These are phyloP conservation scores for Clarkia xantiana DNA, from an alignment of 345 rosid species.

Conservation along the genomic window DNA sequence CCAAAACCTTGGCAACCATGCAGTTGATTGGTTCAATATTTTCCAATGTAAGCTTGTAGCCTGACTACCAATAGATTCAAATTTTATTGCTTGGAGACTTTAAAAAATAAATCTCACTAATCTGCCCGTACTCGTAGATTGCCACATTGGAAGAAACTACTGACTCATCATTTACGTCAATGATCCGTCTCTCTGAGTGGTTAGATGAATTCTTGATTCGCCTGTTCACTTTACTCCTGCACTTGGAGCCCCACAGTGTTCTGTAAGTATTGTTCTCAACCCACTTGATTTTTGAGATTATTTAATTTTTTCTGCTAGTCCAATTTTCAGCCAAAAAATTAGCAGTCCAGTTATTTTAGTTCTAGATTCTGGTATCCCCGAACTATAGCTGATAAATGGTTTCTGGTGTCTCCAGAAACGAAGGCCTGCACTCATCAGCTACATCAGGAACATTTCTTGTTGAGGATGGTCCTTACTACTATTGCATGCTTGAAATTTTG, in stretches of 20 bases:
- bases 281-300: not conserved
- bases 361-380: too few species aligned
- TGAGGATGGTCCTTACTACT: slow-evolving; percentile 93
- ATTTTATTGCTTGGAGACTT: slow-evolving; percentile 2
- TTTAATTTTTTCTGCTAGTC: not conserved
- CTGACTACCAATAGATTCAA: not conserved
- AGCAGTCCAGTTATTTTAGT: not conserved
- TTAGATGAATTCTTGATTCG: slow-evolving; percentile 91
- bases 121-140: slow-evolving; percentile 31
- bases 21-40: slow-evolving; percentile 93
- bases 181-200: slow-evolving; percentile 87
- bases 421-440: slow-evolving; percentile 81
- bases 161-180: slow-evolving; percentile 53
- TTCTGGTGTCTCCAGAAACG: slow-evolving; percentile 40
- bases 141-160: slow-evolving; percentile 63
- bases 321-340: not conserved
- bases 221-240: slow-evolving; percentile 71
- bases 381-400: too few species aligned
- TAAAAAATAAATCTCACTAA: not conserved
- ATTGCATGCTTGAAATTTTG: slow-evolving; percentile 95
- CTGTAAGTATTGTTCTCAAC: slow-evolving; percentile 40
- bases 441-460: slow-evolving; percentile 93
- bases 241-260: slow-evolving; percentile 84
- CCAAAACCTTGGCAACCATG: slow-evolving; percentile 92
- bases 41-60: slow-evolving; percentile 67